Evolutionary conservation across 306 rosid genomes (phyloP).

Genomic region (Fragaria nilgerrensis): DNA sequence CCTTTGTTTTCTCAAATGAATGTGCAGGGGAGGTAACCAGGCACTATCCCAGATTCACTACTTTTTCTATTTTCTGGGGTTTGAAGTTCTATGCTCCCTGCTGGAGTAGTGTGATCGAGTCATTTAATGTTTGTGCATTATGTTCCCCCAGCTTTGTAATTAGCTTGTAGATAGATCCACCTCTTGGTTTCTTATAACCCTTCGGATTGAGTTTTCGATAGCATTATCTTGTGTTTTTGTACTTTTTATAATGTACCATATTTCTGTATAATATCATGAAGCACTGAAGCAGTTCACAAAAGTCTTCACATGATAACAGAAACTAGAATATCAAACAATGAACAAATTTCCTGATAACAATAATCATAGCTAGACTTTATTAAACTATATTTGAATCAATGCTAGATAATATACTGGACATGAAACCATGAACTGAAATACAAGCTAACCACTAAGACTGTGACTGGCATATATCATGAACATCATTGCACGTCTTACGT

Average conservation of each 20-base stretch:
- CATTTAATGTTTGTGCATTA: not conserved
- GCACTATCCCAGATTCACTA: not conserved
- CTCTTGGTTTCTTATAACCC: not conserved
- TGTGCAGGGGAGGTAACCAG: slow-evolving; percentile 49
- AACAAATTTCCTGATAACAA: not conserved
- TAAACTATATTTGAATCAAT: not conserved
- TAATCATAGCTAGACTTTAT: not conserved
- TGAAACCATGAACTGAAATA: not conserved
- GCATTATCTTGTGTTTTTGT: not conserved
- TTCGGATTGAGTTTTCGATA: not conserved
- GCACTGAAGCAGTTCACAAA: not conserved
- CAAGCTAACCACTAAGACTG: not conserved
- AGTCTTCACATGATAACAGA: not conserved
- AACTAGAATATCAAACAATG: not conserved
- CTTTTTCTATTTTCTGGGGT: not conserved
- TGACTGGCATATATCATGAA: not conserved
- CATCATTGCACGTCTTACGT: not conserved
- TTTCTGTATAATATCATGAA: not conserved
- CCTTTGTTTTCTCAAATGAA: slow-evolving; percentile 40
- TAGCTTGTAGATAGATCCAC: slow-evolving; percentile 1
- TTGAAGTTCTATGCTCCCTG: not conserved
- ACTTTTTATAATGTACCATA: not conserved
- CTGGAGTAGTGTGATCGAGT: not conserved
- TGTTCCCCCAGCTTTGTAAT: slow-evolving; percentile 1
- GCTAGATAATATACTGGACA: not conserved